Conservation (phyloP, 2,329 filamentous ascomycete genomes). For the Aspergillus glaucus region DNA sequence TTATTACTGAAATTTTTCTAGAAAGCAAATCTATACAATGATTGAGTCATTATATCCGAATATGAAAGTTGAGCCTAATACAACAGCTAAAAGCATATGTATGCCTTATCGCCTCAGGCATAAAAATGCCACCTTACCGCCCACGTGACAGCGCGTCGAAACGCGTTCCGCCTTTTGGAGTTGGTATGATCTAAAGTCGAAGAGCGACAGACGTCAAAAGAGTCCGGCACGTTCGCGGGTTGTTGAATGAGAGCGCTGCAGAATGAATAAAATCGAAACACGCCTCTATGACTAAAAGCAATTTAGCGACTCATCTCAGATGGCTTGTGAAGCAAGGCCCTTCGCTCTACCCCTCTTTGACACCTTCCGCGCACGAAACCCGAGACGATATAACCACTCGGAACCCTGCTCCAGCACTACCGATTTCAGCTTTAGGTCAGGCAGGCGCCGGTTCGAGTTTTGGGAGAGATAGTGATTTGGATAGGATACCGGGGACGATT, state of each 20-base stretch:
- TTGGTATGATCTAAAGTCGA: not conserved
- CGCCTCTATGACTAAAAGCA: slow-evolving; percentile 45
- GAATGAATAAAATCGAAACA: slow-evolving; percentile 22
- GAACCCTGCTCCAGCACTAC: slow-evolving; percentile 1
- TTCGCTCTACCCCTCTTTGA: slow-evolving; percentile 26
- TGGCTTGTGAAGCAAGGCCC: slow-evolving; percentile 41
- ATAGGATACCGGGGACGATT: slow-evolving; percentile 6
- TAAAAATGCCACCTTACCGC: not conserved
- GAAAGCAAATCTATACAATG: too few relatives aligned
- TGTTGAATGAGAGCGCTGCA: slow-evolving; percentile 4
- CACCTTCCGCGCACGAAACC: slow-evolving; percentile 21
- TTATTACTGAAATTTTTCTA: too few relatives aligned
- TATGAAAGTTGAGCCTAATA: too few relatives aligned
- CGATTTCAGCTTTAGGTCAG: slow-evolving; percentile 2
- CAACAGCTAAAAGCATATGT: too few relatives aligned
- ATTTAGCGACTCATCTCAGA: slow-evolving; percentile 39
- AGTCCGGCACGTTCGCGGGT: slow-evolving; percentile 1
- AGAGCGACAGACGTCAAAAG: not conserved
- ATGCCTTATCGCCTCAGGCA: not conserved
- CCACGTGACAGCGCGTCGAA: slow-evolving; percentile 19
- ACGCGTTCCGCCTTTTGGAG: slow-evolving; percentile 12
- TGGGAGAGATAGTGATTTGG: not conserved
- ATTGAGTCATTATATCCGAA: too few relatives aligned
- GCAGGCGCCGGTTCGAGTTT: slow-evolving; percentile 3
- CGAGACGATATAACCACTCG: slow-evolving; percentile 7